These are phyloP conservation scores for Ceratocystis eucalypticola DNA, from an alignment of 2,329 filamentous ascomycete genomes.

Conservation along the genomic window DNA sequence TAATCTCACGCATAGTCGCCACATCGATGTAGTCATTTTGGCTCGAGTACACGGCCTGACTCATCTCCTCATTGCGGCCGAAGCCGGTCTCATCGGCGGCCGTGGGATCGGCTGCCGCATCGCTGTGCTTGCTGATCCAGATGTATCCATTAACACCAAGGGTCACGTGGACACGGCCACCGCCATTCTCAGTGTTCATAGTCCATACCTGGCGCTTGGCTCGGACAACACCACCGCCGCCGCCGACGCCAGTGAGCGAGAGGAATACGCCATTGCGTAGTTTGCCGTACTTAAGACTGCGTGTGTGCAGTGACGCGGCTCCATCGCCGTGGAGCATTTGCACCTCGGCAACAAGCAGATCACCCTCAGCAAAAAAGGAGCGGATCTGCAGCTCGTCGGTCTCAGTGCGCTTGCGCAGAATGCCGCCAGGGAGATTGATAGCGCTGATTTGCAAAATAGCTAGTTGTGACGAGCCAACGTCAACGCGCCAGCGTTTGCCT, in stretches of 20 bases:
- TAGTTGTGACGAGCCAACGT: conserved; percentile 76
- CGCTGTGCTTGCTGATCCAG: conserved; percentile 78
- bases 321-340: conserved; percentile 80
- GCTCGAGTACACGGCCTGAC: conserved; percentile 77
- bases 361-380: conserved; percentile 92
- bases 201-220: conserved; percentile 81
- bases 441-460: conserved; percentile 72
- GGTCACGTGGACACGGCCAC: conserved; percentile 65
- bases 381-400: conserved; percentile 96
- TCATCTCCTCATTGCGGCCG: conserved; percentile 77
- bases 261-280: conserved; percentile 86
- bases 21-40: conserved; percentile 78
- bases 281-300: conserved; percentile 87
- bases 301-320: conserved; percentile 74
- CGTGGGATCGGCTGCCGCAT: conserved; percentile 39
- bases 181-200: conserved; percentile 43
- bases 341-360: conserved; percentile 87
- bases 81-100: conserved; percentile 52
- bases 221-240: conserved; percentile 74
- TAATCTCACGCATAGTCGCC: conserved; percentile 75
- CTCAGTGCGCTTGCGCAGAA: conserved; percentile 78
- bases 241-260: conserved; percentile 66
- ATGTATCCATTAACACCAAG: conserved; percentile 95
- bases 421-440: conserved; percentile 91
- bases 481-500: conserved; percentile 82